Base-by-base conservation (phyloP, 225 moss, liverwort and hornwort species). In the Ulota crispa region DNA sequence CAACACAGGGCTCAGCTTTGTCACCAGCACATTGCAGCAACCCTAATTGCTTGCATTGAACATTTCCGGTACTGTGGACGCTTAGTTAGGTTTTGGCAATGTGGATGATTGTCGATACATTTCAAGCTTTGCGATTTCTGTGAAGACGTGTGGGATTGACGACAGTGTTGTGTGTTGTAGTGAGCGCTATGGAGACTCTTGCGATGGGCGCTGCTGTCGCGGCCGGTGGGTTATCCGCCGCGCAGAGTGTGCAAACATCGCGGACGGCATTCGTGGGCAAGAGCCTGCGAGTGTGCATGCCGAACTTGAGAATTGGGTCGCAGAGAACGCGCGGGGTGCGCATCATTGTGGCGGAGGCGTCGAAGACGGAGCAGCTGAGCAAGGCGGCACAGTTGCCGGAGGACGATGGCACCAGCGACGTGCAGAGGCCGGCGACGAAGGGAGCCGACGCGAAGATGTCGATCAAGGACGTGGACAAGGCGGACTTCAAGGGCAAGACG, bases 381-480 rank as follows among this genome's bases (percentile, higher is more conserved):
- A 91, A 94, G 77, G 80, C 92, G 18, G 59, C 93, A 42, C 89
- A 82, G 76, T 83, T 93, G 59, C 88, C 88, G 45, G 88, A 88
- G 56, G 88, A 85, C 50, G 93, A 88, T 37, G 95, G 89, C 79
- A 20, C 1, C 20, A 92, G 94, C 47, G 97, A 95, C 60, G 80
- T 88, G 16, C 77, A 86, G 80, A 76, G 72, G 31, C 88, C 63
- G 47, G 88, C 85, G 62, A 84, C 94, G 31, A 89, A 93, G 81
- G 92, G 89, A 19, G 84, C 92, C 28, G 94, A 97, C 77, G 79
- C 83, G 77, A 97, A 97, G 92, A 64, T 83, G 80, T 94, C 89
- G 11, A 92, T 97, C 69, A 87, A 68, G 41, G 99, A 99, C 59
- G 64, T 96, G 41, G 78, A 85, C 34, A 83, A 37, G 80, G 69